These are phyloP conservation scores for Brettanomyces nanus DNA, from an alignment of 805 yeast genomes.

Conservation along the genomic window DNA sequence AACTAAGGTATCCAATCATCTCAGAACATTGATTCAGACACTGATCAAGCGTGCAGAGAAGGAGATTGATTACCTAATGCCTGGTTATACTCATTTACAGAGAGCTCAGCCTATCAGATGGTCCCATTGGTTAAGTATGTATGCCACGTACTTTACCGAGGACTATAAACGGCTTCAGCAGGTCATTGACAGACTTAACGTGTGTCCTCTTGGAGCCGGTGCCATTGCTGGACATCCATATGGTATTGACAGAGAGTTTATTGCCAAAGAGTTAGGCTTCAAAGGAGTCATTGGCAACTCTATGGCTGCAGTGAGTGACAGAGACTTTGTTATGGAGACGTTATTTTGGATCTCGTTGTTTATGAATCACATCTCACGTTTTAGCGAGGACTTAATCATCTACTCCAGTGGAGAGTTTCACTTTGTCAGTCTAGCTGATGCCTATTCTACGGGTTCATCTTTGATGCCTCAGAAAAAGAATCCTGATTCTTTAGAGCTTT, in stretches of 20 bases:
- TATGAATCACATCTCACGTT: conserved; percentile 92
- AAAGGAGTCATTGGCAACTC: conserved; percentile 89
- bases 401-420: conserved; percentile 98
- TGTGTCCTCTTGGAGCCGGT: conserved; percentile 92
- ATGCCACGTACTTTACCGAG: conserved; percentile 89
- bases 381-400: conserved; percentile 89
- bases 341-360: conserved; percentile 93
- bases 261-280: conserved; percentile 77
- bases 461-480: conserved; percentile 99
- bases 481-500: conserved; percentile 90
- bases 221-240: conserved; percentile 99
- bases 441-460: conserved; percentile 97
- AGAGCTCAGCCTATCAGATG: conserved; percentile 99
- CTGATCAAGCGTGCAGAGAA: conserved; percentile 67
- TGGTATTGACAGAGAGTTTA: conserved; percentile 91
- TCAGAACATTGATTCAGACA: conserved; percentile 56
- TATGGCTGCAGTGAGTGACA: conserved; percentile 91
- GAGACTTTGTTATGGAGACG: conserved; percentile 94
- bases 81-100: conserved; percentile 97
- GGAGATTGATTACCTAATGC: conserved; percentile 92
- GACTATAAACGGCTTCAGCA: conserved; percentile 82
- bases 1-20: conserved; percentile 45
- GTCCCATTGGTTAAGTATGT: conserved; percentile 94
- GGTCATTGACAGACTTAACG: conserved; percentile 73
- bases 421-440: conserved; percentile 87